Evolutionary conservation across 495 filamentous ascomycete genomes (phyloP), one percentile per base, ranked within the genome.

Genomic region (Talaromyces ruber): DNA sequence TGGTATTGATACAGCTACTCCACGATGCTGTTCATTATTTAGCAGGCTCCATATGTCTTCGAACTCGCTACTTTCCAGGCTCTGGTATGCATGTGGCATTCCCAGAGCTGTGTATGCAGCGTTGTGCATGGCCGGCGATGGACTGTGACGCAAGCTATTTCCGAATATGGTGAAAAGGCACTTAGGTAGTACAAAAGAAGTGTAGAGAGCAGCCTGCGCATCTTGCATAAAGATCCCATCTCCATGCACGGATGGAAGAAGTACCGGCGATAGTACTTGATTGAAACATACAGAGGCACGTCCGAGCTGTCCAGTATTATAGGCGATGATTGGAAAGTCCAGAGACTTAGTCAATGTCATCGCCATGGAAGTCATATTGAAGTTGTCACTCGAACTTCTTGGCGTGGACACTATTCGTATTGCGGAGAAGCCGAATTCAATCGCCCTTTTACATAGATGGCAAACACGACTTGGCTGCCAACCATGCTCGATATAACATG

Each of bases 71-170:
- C 30, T 34, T 34, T 84, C 78, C 29, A 79, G 77, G 24, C 82
- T 82, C 57, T 82, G 74, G 68, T 87, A 92, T 18, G 79, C 76
- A 67, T 89, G 85, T 1, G 82, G 82, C 76, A 92, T 84, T 26
- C 80, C 79, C 50, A 81, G 82, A 39, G 80, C 79, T 59, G 80
- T 71, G 69, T 87, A 90, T 9, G 85, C 87, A 1, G 86, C 86
- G 60, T 79, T 84, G 67, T 90, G 87, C 80, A 91, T 90, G 1
- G 82, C 82, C 6, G 88, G 88, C 0, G 85, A 88, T 28, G 88
- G 76, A 55, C 84, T 88, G 72, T 86, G 86, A 16, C 80, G 82
- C 25, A 89, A 84, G 56, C 79, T 83, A 6, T 81, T 82, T 6
- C 87, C 88, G 34, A 88, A 76, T 50, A 88, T 70, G 37, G 73